Conservation (phyloP, 2,329 filamentous ascomycete genomes). For the Hymenoscyphus occultus region DNA sequence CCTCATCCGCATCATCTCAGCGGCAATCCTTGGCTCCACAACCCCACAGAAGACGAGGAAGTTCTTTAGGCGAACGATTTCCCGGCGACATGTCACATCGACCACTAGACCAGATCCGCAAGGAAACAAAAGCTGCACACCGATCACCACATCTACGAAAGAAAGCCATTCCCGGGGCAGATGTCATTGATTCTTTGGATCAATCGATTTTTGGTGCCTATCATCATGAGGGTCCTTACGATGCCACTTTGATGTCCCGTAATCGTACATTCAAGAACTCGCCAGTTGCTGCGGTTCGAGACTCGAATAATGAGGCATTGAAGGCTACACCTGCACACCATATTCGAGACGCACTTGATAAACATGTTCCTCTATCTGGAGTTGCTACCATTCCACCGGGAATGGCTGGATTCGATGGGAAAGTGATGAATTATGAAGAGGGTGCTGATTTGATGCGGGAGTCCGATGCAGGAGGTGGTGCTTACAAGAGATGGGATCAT, state of each 20-base stretch:
- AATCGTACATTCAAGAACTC: slow-evolving; percentile 63
- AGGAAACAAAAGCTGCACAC: slow-evolving; percentile 63
- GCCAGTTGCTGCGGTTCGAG: slow-evolving; percentile 72
- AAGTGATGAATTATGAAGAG: slow-evolving; percentile 75
- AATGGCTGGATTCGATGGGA: slow-evolving; percentile 62
- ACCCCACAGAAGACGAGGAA: slow-evolving; percentile 40
- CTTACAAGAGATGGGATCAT: slow-evolving; percentile 73
- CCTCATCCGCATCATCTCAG: slow-evolving; percentile 23
- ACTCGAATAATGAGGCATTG: slow-evolving; percentile 72
- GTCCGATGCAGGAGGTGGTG: slow-evolving; percentile 61
- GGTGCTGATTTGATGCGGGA: slow-evolving; percentile 85
- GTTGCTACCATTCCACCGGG: slow-evolving; percentile 76
- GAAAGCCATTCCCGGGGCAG: slow-evolving; percentile 63
- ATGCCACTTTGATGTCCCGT: slow-evolving; percentile 72
- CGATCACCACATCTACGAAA: slow-evolving; percentile 64
- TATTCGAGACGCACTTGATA: slow-evolving; percentile 68
- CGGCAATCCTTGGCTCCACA: slow-evolving; percentile 29
- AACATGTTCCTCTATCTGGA: slow-evolving; percentile 78
- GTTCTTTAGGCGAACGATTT: slow-evolving; percentile 57
- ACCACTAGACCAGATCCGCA: slow-evolving; percentile 64
- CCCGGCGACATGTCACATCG: slow-evolving; percentile 63
- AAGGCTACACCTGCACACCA: slow-evolving; percentile 77
- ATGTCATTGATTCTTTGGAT: slow-evolving; percentile 80
- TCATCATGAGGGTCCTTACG: slow-evolving; percentile 89
- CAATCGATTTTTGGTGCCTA: slow-evolving; percentile 60